Evolutionary conservation across 306 rosid species (phyloP), one percentile per base, ranked within the genome.

Genomic region (Vachellia pachyceras): DNA sequence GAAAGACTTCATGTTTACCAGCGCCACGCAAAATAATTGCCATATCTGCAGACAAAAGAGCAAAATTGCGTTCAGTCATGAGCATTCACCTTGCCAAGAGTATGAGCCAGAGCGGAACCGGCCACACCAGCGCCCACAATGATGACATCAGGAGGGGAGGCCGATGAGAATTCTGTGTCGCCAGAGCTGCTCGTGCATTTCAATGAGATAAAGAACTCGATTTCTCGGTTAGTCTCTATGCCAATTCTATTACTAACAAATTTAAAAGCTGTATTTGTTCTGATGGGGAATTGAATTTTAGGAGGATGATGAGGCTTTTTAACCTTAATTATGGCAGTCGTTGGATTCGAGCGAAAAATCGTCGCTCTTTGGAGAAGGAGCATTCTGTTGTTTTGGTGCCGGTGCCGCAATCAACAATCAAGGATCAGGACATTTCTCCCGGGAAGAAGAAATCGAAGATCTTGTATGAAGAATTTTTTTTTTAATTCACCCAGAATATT

Each of bases 51-150:
- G 14, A 37, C 6, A 37, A 66, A 66, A 10, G 5, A 47, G 47
- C 11, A 9, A 17, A 66, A 17, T 66, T 20, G 3, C 22, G 47
- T 37, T 70, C 9, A 55, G 29, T 55, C 11, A 55, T 7, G 10
- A 82, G 4, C 5, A 11, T 37, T 74, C 29, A 82, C 92, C 89
- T 84, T 86, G 79, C 81, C 92, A 13, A 86, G 89, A 73, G 92
- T 82, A 74, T 66, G 50, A 14, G 90, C 89, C 17, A 89, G 87
- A 42, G 92, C 89, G 10, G 89, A 75, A 73, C 92, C 92, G 39
- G 90, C 86, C 37, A 86, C 92, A 47, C 90, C 92, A 14, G 92
- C 65, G 7, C 77, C 77, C 5, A 68, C 80, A 37, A 66, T 66
- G 72, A 39, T 39, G 72, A 66, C 47, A 41, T 66, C 72, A 39